These are phyloP conservation scores for Oryza meridionalis DNA, from an alignment of 176 grass and related monocot genomes.

Conservation along the genomic window DNA sequence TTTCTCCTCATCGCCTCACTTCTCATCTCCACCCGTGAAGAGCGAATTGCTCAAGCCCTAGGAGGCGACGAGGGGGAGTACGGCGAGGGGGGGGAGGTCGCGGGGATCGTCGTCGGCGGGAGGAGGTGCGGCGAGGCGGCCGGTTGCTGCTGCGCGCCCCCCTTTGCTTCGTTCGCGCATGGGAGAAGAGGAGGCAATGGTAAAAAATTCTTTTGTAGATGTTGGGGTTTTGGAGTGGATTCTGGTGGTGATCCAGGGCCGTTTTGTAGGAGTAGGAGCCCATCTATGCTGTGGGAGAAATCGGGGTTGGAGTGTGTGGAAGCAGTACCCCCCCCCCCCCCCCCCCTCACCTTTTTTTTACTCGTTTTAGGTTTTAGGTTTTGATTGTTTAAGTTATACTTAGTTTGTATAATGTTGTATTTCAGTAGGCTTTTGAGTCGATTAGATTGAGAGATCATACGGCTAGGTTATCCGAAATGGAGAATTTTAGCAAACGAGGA, in stretches of 20 bases:
- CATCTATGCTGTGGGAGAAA: neutral
- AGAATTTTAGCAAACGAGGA: neutral
- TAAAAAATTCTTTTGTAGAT: neutral
- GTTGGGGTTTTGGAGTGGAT: neutral
- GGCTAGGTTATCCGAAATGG: neutral
- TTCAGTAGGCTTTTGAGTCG: neutral
- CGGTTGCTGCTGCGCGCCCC: too few relatives aligned
- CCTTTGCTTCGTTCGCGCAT: constrained; percentile 3
- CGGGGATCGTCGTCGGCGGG: neutral
- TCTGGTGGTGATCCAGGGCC: neutral
- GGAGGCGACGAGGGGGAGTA: neutral
- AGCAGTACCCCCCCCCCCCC: neutral
- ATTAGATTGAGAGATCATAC: neutral
- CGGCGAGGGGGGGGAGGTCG: neutral
- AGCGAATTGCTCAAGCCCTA: neutral
- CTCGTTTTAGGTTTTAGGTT: neutral
- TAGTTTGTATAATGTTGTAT: neutral
- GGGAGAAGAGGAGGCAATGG: neutral
- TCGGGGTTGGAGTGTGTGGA: neutral
- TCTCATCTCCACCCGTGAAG: neutral
- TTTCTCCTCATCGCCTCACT: neutral
- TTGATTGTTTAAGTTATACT: neutral
- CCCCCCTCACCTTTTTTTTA: neutral
- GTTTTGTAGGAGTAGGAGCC: neutral
- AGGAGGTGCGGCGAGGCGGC: neutral